Evolutionary conservation across 352 stramenopile species (phyloP), one percentile per base, ranked within the genome.

Genomic region (Phytophthora pini): DNA sequence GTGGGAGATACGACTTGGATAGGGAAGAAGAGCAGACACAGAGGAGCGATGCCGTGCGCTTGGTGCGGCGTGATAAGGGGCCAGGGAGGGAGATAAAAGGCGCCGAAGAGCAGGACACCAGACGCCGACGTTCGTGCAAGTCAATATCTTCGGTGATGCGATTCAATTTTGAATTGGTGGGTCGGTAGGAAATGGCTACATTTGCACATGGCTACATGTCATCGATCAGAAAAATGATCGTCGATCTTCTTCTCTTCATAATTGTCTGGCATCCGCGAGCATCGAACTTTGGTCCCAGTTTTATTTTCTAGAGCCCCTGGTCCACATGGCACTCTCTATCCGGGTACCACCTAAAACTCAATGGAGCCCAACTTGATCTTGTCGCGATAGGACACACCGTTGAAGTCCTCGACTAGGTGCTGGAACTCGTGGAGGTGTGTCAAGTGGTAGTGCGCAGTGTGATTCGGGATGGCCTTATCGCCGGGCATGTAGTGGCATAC

Each of bases 361-460:
- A 79, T 79, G 20, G 72, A 77, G 44, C 72, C 72, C 47, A 65
- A 49, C 26, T 68, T 77, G 41, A 79, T 79, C 56, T 74, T 71
- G 43, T 75, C 72, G 17, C 84, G 82, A 49, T 92, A 92, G 27
- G 84, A 93, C 24, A 91, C 82, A 44, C 84, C 81, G 55, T 92
- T 90, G 55, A 90, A 90, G 36, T 90, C 82, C 50, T 92, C 82
- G 24, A 93, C 55, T 11, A 93, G 69, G 48, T 82, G 83, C 69
- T 90, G 80, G 32, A 90, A 88, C 36, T 93, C 79, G 31, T 62
- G 72, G 40, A 93, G 64, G 12, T 68, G 65, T 2, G 72, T 83
- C 38, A 93, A 63, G 34, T 88, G 82, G 56, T 89, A 89, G 61
- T 93, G 80, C 13, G 84, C 84, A 39, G 70, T 89, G 68, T 93